Evolutionary conservation across 2,329 filamentous ascomycete species (phyloP).

Genomic region (Aspergillus chevalieri): DNA sequence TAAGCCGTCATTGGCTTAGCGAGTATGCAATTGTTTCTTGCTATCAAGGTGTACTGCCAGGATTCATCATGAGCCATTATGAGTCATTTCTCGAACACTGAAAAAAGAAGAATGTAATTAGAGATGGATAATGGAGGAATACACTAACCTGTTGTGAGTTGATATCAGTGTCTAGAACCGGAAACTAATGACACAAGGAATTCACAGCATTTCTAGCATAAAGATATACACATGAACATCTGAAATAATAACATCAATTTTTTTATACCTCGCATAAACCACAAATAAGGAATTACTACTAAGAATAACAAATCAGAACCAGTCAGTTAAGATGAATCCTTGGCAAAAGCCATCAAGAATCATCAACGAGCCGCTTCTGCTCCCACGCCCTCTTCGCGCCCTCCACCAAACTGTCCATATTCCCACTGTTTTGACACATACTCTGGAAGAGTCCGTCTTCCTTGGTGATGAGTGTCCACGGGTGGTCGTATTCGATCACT

Average conservation of each 20-base stretch:
- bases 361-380: constrained; percentile 43
- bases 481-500: constrained; percentile 86
- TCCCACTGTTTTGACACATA: constrained; percentile 65
- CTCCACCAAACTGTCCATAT: constrained; percentile 52
- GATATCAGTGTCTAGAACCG: no score
- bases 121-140: no score
- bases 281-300: not conserved
- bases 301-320: not conserved
- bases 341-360: constrained; percentile 23
- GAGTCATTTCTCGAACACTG: no score
- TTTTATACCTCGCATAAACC: not conserved
- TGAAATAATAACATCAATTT: not conserved
- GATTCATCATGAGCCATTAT: no score
- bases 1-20: no score
- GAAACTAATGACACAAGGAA: not conserved
- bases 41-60: no score
- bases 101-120: no score
- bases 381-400: constrained; percentile 49
- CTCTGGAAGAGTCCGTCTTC: constrained; percentile 59
- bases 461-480: constrained; percentile 70
- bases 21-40: no score
- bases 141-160: no score
- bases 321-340: not conserved
- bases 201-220: not conserved
- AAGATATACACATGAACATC: not conserved